Evolutionary conservation across 176 grass and related monocot species (phyloP).

Genomic region (Metroxylon sagu): DNA sequence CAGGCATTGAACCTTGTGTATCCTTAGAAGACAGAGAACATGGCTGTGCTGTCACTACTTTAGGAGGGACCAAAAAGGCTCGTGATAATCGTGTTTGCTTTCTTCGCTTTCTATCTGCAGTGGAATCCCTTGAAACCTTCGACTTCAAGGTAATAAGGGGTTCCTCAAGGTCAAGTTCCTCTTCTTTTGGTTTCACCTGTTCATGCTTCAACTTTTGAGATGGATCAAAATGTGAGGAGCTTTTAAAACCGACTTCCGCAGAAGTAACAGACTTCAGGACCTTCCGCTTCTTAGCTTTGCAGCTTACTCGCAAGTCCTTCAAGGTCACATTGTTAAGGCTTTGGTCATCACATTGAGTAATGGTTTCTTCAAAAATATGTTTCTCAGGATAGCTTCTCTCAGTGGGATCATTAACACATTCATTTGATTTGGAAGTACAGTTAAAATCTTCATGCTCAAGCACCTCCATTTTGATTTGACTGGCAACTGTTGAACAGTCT

Average conservation of each 20-base stretch:
- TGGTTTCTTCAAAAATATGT: too few species aligned
- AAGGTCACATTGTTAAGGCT: conserved; percentile 1
- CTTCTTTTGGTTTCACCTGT: background rate
- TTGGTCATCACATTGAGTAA: background rate
- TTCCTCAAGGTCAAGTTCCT: conserved; percentile 21
- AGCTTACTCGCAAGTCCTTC: conserved; percentile 21
- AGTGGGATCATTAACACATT: conserved; percentile 8
- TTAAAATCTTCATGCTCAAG: conserved; percentile 30
- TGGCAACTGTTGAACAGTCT: conserved; percentile 1
- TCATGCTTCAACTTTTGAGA: conserved; percentile 6
- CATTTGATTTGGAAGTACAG: conserved; percentile 17
- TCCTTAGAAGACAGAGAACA: background rate
- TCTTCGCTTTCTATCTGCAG: conserved; percentile 16
- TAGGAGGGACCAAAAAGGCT: background rate
- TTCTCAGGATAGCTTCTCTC: background rate
- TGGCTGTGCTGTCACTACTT: conserved; percentile 3
- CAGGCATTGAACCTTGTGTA: conserved; percentile 6
- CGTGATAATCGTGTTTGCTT: background rate
- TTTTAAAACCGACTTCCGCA: background rate
- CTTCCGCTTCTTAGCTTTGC: conserved; percentile 13
- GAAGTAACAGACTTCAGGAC: conserved; percentile 20
- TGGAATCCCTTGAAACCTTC: background rate
- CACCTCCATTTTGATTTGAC: conserved; percentile 35
- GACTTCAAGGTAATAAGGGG: conserved; percentile 21
- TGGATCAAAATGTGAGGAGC: background rate